These are phyloP conservation scores for Globisporangium middletonii DNA, from an alignment of 352 stramenopile species.

Conservation along the genomic window DNA sequence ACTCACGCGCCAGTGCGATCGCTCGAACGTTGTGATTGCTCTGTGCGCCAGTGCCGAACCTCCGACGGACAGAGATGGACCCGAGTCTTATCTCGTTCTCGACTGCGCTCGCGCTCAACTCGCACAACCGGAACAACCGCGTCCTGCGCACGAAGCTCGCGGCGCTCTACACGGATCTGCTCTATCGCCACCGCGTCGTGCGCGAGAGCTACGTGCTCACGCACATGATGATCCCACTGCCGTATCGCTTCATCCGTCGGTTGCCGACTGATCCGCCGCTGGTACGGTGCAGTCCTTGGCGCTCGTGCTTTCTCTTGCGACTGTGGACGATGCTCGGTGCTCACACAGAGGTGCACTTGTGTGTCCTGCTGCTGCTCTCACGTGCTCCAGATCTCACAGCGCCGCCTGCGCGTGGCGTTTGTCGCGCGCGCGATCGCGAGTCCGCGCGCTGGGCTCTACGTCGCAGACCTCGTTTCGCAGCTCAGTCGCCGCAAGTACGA, in stretches of 20 bases:
- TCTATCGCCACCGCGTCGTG: conserved; percentile 31
- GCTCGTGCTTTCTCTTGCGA: background rate
- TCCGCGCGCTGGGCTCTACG: conserved; percentile 41
- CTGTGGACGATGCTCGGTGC: background rate
- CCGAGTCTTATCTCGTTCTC: conserved; percentile 51
- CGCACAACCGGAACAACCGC: conserved; percentile 68
- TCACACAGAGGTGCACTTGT: background rate
- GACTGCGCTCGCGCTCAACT: conserved; percentile 45
- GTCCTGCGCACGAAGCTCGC: conserved; percentile 46
- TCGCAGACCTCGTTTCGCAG: conserved; percentile 54
- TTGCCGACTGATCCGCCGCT: conserved; percentile 2
- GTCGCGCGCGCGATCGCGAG: conserved; percentile 59
- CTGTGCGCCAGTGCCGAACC: conserved; percentile 17
- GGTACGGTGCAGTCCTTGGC: background rate
- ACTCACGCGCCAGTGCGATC: background rate
- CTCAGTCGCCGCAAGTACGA: conserved; percentile 62
- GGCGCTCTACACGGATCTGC: conserved; percentile 43
- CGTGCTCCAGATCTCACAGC: conserved; percentile 16
- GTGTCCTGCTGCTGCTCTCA: background rate
- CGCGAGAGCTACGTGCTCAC: conserved; percentile 34
- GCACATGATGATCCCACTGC: conserved; percentile 39
- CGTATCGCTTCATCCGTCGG: conserved; percentile 16
- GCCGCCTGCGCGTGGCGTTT: conserved; percentile 56
- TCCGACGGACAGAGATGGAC: conserved; percentile 39
- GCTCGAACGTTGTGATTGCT: background rate